Evolutionary conservation across 1,284 basidiomycete species (phyloP).

Genomic region (Sanghuangporus sanghuang): DNA sequence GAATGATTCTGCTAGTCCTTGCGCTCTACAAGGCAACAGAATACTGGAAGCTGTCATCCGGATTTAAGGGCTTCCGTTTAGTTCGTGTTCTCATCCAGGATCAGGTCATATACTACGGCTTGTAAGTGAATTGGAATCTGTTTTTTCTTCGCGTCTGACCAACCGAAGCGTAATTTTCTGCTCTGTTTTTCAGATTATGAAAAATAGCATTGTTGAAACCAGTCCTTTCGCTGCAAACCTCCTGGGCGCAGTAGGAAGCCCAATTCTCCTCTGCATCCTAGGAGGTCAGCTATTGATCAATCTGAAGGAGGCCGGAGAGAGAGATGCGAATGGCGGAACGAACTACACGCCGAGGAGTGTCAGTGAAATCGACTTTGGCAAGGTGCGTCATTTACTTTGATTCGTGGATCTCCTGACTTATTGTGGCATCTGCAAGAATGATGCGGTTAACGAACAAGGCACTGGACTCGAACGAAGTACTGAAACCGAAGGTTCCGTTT

Average conservation of each 20-base stretch:
- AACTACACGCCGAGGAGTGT: no score
- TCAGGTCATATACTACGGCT: constrained; percentile 1
- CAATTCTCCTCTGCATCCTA: neutral
- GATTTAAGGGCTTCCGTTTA: constrained; percentile 1
- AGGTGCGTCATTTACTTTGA: no score
- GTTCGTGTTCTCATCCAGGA: constrained; percentile 3
- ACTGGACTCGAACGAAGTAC: no score
- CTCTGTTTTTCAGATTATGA: neutral
- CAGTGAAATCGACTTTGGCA: neutral
- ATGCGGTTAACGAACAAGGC: no score
- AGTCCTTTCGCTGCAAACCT: no score
- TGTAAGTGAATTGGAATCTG: neutral
- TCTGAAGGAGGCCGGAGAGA: no score
- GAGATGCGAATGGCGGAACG: no score
- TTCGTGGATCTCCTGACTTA: no score
- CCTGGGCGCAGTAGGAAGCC: neutral
- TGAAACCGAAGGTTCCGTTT: no score
- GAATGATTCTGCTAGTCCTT: neutral
- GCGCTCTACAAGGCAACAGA: constrained; percentile 4
- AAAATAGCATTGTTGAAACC: no score
- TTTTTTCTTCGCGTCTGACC: neutral
- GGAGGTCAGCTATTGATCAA: no score
- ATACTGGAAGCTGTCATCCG: neutral
- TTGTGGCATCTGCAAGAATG: no score
- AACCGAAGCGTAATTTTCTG: neutral